These are phyloP conservation scores for Dothidotthia symphoricarpi DNA, from an alignment of 2,329 filamentous ascomycete genomes.

Conservation along the genomic window DNA sequence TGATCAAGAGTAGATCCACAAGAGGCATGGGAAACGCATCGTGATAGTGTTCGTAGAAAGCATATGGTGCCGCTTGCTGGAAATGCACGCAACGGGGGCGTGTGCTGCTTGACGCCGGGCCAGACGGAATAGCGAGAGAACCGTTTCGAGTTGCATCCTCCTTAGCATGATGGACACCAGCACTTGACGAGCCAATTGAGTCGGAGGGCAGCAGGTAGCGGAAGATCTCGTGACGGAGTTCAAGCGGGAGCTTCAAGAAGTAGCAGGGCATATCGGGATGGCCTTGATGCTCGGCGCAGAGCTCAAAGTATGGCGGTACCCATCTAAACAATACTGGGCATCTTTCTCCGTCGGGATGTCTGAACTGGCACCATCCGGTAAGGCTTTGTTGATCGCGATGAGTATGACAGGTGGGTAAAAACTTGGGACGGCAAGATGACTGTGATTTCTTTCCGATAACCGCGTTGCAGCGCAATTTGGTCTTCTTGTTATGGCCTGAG, in stretches of 20 bases:
- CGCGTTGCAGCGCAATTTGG: slow-evolving; percentile 18
- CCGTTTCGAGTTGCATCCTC: too few relatives aligned
- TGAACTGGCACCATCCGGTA: slow-evolving; percentile 30
- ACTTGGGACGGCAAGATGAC: slow-evolving; percentile 24
- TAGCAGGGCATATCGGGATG: slow-evolving; percentile 32
- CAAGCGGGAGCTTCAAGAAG: slow-evolving; percentile 33
- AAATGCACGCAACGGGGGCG: neutral
- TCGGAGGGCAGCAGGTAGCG: slow-evolving; percentile 30
- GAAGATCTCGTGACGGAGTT: slow-evolving; percentile 33
- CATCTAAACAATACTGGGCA: slow-evolving; percentile 30
- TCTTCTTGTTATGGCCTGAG: slow-evolving; percentile 31
- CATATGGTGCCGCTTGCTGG: slow-evolving; percentile 1
- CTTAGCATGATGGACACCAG: slow-evolving; percentile 7
- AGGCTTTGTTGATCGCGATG: slow-evolving; percentile 30
- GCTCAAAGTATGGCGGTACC: slow-evolving; percentile 31
- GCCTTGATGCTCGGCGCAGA: slow-evolving; percentile 28
- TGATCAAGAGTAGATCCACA: slow-evolving; percentile 25
- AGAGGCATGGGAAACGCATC: slow-evolving; percentile 19
- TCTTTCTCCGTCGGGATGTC: slow-evolving; percentile 14
- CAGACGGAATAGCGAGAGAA: neutral
- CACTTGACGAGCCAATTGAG: slow-evolving; percentile 27
- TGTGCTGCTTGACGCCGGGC: neutral
- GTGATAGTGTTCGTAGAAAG: slow-evolving; percentile 1
- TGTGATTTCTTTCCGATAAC: slow-evolving; percentile 23
- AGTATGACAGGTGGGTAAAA: slow-evolving; percentile 29